Evolutionary conservation across 1,284 basidiomycete genomes (phyloP).

Genomic region (Fomitiporia mediterranea): DNA sequence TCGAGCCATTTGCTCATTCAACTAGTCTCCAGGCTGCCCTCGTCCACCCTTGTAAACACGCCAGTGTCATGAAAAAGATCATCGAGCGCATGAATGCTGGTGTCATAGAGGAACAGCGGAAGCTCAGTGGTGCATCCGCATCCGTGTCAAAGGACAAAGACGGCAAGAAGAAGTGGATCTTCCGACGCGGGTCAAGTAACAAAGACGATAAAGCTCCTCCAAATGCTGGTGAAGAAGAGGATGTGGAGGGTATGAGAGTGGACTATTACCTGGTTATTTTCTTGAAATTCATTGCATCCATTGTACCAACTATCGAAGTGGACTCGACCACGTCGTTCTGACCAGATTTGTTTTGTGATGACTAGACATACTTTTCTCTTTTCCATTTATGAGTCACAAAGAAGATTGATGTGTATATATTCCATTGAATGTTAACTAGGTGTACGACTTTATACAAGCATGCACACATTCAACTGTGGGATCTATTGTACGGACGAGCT

Average conservation of each 20-base stretch:
- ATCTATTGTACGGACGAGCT: too few relatives aligned
- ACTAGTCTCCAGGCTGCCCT: conserved; percentile 79
- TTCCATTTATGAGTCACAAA: not conserved
- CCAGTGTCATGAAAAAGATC: conserved; percentile 99
- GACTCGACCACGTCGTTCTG: conserved; percentile 85
- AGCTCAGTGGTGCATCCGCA: conserved; percentile 33
- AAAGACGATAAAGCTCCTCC: conserved; percentile 51
- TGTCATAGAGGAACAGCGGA: conserved; percentile 68
- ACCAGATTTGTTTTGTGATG: conserved; percentile 19
- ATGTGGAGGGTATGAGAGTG: conserved; percentile 84
- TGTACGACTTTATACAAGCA: conserved; percentile 12
- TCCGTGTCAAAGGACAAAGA: conserved; percentile 36
- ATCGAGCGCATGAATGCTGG: conserved; percentile 97
- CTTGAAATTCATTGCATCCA: conserved; percentile 94
- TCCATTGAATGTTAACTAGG: conserved; percentile 6
- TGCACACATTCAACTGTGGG: not conserved
- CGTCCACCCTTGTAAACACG: conserved; percentile 98
- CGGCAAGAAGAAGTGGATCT: conserved; percentile 86
- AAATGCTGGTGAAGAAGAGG: conserved; percentile 53
- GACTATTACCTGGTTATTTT: conserved; percentile 96
- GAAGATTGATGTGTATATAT: conserved; percentile 9
- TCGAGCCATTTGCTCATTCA: conserved; percentile 95
- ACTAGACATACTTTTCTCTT: conserved; percentile 9
- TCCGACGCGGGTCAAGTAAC: conserved; percentile 60
- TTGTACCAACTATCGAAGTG: conserved; percentile 93